These are phyloP conservation scores for Neoboletus magnificus DNA, from an alignment of 768 basidiomycete species.

Conservation along the genomic window DNA sequence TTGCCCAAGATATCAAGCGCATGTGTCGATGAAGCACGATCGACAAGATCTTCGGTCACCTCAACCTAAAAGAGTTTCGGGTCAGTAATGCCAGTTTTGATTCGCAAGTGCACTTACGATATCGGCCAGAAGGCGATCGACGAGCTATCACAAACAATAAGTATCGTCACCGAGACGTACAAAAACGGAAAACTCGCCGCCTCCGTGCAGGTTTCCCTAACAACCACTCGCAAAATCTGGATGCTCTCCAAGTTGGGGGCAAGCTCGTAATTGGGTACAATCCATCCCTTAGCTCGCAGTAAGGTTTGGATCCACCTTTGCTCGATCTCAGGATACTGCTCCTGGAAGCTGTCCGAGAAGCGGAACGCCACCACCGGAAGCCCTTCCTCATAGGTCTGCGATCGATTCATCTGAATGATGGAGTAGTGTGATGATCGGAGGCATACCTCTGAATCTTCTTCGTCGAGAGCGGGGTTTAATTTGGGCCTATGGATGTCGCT, in stretches of 20 bases:
- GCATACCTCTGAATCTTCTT: conserved; percentile 55
- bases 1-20: conserved; percentile 45
- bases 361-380: conserved; percentile 53
- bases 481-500: conserved; percentile 53
- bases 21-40: conserved; percentile 46
- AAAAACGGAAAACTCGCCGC: conserved; percentile 35
- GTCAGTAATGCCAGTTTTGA: conserved; percentile 4
- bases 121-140: conserved; percentile 65
- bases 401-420: not conserved
- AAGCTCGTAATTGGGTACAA: conserved; percentile 60
- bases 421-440: conserved; percentile 1
- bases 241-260: conserved; percentile 48
- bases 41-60: conserved; percentile 56
- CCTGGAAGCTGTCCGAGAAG: conserved; percentile 53
- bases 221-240: conserved; percentile 62
- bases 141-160: conserved; percentile 39
- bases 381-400: conserved; percentile 45
- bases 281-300: conserved; percentile 49
- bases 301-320: conserved; percentile 57
- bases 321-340: conserved; percentile 52
- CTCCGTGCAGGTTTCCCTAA: conserved; percentile 53
- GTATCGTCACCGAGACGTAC: conserved; percentile 21
- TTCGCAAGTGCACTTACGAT: conserved; percentile 45
- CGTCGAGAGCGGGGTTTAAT: conserved; percentile 35
- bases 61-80: conserved; percentile 43